Evolutionary conservation across 2,329 filamentous ascomycete genomes (phyloP), one percentile per base, ranked within the genome.

Genomic region (Penicillium sp.): DNA sequence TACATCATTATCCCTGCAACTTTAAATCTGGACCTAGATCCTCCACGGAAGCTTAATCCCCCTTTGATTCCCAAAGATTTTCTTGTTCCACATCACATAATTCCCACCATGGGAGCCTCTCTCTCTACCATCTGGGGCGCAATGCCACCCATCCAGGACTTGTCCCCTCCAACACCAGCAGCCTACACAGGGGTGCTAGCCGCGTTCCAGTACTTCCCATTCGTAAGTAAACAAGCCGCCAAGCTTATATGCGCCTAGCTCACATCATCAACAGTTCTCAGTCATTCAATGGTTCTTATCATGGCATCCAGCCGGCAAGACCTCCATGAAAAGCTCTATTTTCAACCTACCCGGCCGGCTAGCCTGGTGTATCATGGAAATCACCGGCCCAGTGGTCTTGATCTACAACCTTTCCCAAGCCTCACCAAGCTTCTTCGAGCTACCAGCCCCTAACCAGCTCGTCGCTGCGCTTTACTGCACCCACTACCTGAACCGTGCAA

Each of bases 241-340:
- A 43, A 29, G 29, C 14, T 21, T 19, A 8, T 5, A 37, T 27
- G 24, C 16, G 21, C 22, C 14, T 22, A 35, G 9, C 33, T 45
- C 35, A 47, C 26, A n/a, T 21, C 6, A n/a, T 16, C 11, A 19
- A 7, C 59, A 96, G 91, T 69, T 91, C 61, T 87, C 87, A 0
- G 83, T 86, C 1, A 51, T 85, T 22, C 92, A 96, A 85, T 96
- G 89, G 88, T 57, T 87, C 55, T 78, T 82, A n/a, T 83, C 85
- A 54, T 96, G 86, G 83, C 95, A 97, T 74, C 90, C 90, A 50
- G 91, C 93, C 80, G 95, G 95, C 73, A 98, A 98, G 77, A 96
- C 93, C 3, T 96, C 91, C 3, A 82, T 87, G 19, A 61, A 67
- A 24, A 65, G 62, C 49, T 92, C 89, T 66, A 78, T 78, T 13